phyloP scores from a whole-genome alignment of 169 alveolate genomes.

The Eimeria brunetti region DNA sequence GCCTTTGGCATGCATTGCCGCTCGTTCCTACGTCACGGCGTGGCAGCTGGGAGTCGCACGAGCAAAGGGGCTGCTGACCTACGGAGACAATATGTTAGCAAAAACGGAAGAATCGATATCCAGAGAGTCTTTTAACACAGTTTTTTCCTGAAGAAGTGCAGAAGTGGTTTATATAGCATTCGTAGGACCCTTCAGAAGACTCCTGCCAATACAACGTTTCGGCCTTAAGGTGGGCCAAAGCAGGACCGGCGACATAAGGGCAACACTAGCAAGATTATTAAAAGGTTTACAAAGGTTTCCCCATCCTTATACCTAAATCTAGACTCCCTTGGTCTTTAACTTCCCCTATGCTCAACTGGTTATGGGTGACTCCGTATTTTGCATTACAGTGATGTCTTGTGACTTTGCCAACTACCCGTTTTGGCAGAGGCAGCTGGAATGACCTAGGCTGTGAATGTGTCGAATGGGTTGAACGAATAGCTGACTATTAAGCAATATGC shows the following conservation, averaged over 20 bases:
- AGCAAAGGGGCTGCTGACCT: slow-evolving; percentile 35
- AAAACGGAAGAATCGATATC: not conserved
- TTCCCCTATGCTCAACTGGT: not conserved
- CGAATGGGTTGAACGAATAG: not conserved
- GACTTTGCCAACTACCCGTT: not conserved
- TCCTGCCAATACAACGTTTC: not conserved
- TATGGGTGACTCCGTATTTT: not conserved
- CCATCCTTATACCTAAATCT: not conserved
- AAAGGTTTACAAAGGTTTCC: not conserved
- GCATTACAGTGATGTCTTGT: not conserved
- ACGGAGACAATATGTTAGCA: slow-evolving; percentile 8
- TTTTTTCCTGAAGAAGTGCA: not conserved
- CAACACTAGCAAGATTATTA: not conserved
- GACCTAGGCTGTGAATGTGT: not conserved
- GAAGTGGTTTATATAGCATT: slow-evolving; percentile 1
- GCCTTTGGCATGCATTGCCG: not conserved
- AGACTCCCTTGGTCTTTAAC: not conserved
- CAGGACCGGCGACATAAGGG: not conserved
- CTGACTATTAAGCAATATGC: not conserved
- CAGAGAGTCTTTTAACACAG: not conserved
- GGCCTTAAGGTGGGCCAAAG: slow-evolving; percentile 15
- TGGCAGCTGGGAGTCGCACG: slow-evolving; percentile 30
- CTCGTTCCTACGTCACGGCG: not conserved
- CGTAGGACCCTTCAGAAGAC: not conserved
- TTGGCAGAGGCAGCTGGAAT: not conserved